phyloP scores from a whole-genome alignment of 1,139 yeast species.

The Suhomyces terraborum region DNA sequence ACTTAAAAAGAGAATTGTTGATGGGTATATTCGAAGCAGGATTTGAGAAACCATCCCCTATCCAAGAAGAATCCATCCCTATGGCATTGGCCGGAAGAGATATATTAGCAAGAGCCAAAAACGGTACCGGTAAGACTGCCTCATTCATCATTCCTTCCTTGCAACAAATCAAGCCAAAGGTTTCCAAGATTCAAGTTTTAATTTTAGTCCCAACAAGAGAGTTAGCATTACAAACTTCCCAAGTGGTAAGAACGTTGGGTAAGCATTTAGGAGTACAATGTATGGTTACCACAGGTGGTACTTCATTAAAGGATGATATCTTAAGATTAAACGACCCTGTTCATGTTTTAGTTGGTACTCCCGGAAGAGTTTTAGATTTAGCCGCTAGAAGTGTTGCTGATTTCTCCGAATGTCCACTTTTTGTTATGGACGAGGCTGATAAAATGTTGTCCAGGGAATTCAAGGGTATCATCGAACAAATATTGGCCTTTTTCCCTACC shows the following conservation, averaged over 20 bases:
- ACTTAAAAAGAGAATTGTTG: conserved; percentile 84
- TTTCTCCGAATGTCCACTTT: conserved; percentile 81
- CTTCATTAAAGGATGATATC: conserved; percentile 90
- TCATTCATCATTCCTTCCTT: conserved; percentile 89
- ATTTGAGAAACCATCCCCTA: conserved; percentile 96
- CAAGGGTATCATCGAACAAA: conserved; percentile 84
- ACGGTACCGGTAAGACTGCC: conserved; percentile 98
- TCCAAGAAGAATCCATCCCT: conserved; percentile 97
- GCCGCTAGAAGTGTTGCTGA: conserved; percentile 89
- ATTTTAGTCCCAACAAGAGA: conserved; percentile 94
- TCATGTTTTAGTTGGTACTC: conserved; percentile 89
- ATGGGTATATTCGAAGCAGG: conserved; percentile 99
- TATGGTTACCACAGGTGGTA: conserved; percentile 99
- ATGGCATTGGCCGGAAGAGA: conserved; percentile 95
- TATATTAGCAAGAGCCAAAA: conserved; percentile 95
- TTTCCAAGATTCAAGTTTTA: conserved; percentile 83
- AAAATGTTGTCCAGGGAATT: conserved; percentile 93
- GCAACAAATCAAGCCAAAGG: conserved; percentile 81
- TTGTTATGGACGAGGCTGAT: conserved; percentile 99
- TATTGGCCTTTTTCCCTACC: conserved; percentile 76
- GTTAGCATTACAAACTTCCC: conserved; percentile 94
- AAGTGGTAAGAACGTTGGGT: conserved; percentile 95
- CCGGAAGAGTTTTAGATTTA: conserved; percentile 94
- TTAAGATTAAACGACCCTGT: conserved; percentile 90
- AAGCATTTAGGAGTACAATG: conserved; percentile 90